These are phyloP conservation scores for Nemania sp. DNA, from an alignment of 2,329 filamentous ascomycete genomes.

Conservation along the genomic window DNA sequence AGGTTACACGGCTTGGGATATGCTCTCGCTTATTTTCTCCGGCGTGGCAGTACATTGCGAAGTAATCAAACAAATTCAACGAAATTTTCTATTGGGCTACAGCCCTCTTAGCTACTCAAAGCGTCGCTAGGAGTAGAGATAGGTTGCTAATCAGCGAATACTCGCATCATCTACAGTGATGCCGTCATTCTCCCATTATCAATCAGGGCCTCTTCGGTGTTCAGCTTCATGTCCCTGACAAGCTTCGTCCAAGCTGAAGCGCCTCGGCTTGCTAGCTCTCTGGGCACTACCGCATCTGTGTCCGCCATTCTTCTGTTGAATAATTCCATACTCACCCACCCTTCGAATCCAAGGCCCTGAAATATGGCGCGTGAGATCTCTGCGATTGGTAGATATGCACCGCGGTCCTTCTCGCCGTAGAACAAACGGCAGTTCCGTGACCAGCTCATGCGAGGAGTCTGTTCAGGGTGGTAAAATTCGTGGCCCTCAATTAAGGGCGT, in stretches of 20 bases:
- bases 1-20: too few species aligned
- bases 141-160: too few species aligned
- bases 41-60: too few species aligned
- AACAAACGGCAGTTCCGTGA: constrained; percentile 74
- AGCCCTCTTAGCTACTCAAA: too few species aligned
- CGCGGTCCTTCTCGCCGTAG: constrained; percentile 64
- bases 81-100: too few species aligned
- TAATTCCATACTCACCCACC: constrained; percentile 73
- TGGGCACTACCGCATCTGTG: constrained; percentile 53
- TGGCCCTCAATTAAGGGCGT: constrained; percentile 61
- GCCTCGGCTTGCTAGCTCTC: constrained; percentile 43
- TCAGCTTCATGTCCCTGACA: constrained; percentile 36
- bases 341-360: constrained; percentile 65
- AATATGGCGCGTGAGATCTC: constrained; percentile 65
- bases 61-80: too few species aligned
- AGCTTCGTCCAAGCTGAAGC: constrained; percentile 39
- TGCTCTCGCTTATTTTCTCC: too few species aligned
- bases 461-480: constrained; percentile 58
- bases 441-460: constrained; percentile 74
- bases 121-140: too few species aligned
- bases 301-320: constrained; percentile 65
- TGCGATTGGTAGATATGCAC: constrained; percentile 69
- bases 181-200: constrained; percentile 25
- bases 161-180: constrained; percentile 26
- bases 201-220: constrained; percentile 20